Base-by-base conservation (phyloP, 345 rosid species). In the Orychophragmus violaceus region DNA sequence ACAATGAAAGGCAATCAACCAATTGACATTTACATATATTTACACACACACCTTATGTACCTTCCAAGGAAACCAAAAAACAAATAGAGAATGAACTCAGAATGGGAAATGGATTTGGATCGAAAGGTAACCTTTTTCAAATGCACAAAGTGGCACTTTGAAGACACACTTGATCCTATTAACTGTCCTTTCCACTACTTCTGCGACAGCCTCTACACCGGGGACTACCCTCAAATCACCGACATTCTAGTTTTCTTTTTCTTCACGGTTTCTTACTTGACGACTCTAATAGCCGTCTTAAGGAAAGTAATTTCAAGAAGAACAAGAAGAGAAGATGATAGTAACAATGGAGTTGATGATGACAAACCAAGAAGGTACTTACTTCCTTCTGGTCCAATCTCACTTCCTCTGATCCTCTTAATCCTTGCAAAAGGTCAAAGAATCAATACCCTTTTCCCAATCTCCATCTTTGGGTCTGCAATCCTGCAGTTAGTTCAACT, bases 181-280 rank as follows among this genome's bases (percentile, higher is more conserved):
- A 76, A 74, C 76, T 90, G 95, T 74, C 92, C 89, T 32, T 87
- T 75, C 50, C 97, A 90, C 77, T 90, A 90, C 79, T 90, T 77
- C 74, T 87, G 97, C 48, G 92, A 90, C 63, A 81, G 87, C 66
- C 62, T 21, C 22, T 86, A 84, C 71, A 75, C 87, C 0, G 92
- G 88, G 0, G 54, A 82, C 56, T 86, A 84, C 48, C 85, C 89
- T 1, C 57, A 64, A 8, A 65, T 42, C 14, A 82, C 70, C 1
- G 97, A 90, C 35, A 42, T 80, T 75, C 21, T 77, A 0, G 84
- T 77, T 58, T 52, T 84, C 32, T 49, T 83, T 23, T 77, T 84
- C 22, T n/a, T 81, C 3, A 28, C 81, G 3, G 53, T 81, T 53
- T 74, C 84, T 13, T 88, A 74, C 65, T 64, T 87, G 33, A 66